Percentiles rank a stretch among this genome's conserved stretches.
phyloP scores from a whole-genome alignment of 345 rosid genomes.

The Gossypium bickii region DNA sequence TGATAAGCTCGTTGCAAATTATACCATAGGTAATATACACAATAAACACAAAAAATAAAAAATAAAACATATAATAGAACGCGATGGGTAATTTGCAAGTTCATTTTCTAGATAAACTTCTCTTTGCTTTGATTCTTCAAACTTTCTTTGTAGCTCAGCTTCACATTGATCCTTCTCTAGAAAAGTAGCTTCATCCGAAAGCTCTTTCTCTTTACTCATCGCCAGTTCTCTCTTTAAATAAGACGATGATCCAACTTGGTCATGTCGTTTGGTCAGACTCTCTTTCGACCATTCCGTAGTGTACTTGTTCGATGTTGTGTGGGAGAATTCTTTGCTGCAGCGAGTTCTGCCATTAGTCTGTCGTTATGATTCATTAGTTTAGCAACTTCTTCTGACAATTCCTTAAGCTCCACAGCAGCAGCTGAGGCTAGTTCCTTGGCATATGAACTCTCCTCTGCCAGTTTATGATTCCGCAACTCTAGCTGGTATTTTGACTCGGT shows the following conservation, averaged over 20 bases:
- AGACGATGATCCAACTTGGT: too few relatives aligned
- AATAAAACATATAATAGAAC: too few relatives aligned
- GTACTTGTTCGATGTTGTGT: constrained; percentile 51
- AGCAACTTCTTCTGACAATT: constrained; percentile 88
- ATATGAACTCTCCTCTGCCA: constrained; percentile 84
- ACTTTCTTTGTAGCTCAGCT: constrained; percentile 63
- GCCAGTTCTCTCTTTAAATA: constrained; percentile 73
- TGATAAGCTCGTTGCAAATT: too few relatives aligned
- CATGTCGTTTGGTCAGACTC: constrained; percentile 45
- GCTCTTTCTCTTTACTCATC: constrained; percentile 66
- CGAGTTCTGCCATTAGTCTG: constrained; percentile 61
- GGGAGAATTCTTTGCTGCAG: constrained; percentile 53
- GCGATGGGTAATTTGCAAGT: constrained; percentile 48
- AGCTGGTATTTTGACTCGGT: constrained; percentile 63
- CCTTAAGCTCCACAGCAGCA: constrained; percentile 97
- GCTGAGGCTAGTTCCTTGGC: constrained; percentile 97
- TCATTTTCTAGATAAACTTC: constrained; percentile 95
- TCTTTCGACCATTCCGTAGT: constrained; percentile 64
- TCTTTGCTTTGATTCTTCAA: constrained; percentile 85
- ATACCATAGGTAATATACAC: too few relatives aligned
- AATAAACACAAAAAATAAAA: too few relatives aligned
- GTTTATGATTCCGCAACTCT: constrained; percentile 62
- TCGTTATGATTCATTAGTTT: constrained; percentile 88
- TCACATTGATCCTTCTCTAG: constrained; percentile 75
- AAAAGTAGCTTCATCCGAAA: constrained; percentile 71